Evolutionary conservation across 768 basidiomycete genomes (phyloP), one percentile per base, ranked within the genome.

Genomic region (Mycena albidolilacea): DNA sequence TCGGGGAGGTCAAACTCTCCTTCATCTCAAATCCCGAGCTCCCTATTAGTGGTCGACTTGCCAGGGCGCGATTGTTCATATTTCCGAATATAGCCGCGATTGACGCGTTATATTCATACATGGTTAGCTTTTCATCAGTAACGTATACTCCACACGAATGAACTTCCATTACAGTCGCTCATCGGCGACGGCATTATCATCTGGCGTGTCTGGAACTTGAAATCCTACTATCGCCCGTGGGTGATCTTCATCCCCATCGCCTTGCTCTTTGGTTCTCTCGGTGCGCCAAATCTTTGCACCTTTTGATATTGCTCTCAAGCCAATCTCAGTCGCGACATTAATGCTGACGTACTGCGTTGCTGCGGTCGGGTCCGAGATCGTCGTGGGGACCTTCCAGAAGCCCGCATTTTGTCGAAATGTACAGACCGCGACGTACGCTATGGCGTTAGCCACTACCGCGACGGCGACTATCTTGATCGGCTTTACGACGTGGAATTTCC

Each of bases 171-270:
- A 10, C 52, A 79, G 78, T 70, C 77, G 1, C 70, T 74, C n/a
- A 15, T 79, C 4, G 78, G 78, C 35, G 78, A 79, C 54, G 61
- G 41, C 37, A 76, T 79, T 69, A 77, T 79, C 15, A 73, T 79
- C 12, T 76, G 64, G 63, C 77, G 78, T 12, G 30, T 30, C 30
- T 76, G 70, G 65, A 74, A 65, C 3, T 67, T 79, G 19, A 76
- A 75, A 63, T 64, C 64, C 8, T 65, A 70, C 46, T 69, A 73
- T 5, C 57, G 67, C 12, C 61, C 74, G n/a, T 73, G 75, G 64
- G 64, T 76, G 12, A n/a, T 79, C 15, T 8, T 73, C 37, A 41
- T 77, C 9, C 77, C 77, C 4, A 7, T 54, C 14, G 67, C 74
- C 9, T 37, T 76, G 5, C 73, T 77, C 7, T 7, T 76, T 5